These are phyloP conservation scores for Cladosporium sp. DNA, from an alignment of 2,329 filamentous ascomycete species.

Conservation along the genomic window DNA sequence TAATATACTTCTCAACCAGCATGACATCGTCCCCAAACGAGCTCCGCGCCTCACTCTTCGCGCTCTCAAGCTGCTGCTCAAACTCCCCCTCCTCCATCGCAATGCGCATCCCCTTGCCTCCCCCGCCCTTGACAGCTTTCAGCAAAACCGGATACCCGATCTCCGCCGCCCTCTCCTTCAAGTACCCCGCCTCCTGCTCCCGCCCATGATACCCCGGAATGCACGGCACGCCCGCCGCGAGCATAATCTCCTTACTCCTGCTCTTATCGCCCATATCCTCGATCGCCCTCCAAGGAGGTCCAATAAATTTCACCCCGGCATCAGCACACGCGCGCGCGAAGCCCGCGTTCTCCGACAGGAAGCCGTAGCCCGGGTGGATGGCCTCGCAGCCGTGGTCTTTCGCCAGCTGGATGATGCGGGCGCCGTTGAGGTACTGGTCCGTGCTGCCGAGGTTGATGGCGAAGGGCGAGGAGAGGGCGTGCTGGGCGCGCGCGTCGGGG, in stretches of 20 bases:
- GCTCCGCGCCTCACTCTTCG: conserved; percentile 58
- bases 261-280: conserved; percentile 87
- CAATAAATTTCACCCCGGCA: conserved; percentile 89
- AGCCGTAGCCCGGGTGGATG: conserved; percentile 94
- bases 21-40: conserved; percentile 63
- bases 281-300: conserved; percentile 72
- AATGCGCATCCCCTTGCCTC: conserved; percentile 65
- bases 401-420: conserved; percentile 83
- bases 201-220: conserved; percentile 91
- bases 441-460: conserved; percentile 77
- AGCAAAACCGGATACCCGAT: conserved; percentile 61
- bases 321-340: conserved; percentile 86
- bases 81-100: conserved; percentile 54
- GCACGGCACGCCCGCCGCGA: conserved; percentile 84
- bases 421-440: conserved; percentile 85
- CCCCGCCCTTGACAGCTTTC: conserved; percentile 59
- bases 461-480: conserved; percentile 77
- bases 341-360: conserved; percentile 82
- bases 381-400: conserved; percentile 81
- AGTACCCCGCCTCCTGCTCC: conserved; percentile 62
- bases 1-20: conserved; percentile 63
- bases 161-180: conserved; percentile 65
- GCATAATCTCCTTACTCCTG: conserved; percentile 94
- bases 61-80: conserved; percentile 54
- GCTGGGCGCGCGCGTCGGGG: conserved; percentile 78